Evolutionary conservation across 768 basidiomycete species (phyloP), one percentile per base, ranked within the genome.

Genomic region (Suillus subluteus): DNA sequence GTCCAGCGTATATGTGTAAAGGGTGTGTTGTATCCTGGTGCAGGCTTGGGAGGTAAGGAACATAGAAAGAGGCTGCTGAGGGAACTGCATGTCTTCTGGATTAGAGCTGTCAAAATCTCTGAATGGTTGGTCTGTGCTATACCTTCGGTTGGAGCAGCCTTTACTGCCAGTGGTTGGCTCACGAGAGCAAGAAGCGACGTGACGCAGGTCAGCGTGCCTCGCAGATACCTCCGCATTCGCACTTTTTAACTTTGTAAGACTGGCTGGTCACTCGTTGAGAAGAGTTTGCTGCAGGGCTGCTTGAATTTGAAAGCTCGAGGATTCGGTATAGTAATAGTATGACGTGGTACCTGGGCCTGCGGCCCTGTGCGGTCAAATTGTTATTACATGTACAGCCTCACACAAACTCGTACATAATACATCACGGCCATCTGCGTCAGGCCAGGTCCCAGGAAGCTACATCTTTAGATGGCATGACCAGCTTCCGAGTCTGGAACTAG

Each of bases 11-110:
- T 75, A 95, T 87, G 68, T 87, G 87, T n/a, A 96, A 77, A 15
- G 92, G 89, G 37, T 87, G 84, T 26, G 83, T 74, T n/a, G 82
- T 82, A 79, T 92, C 87, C 76, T 92, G 89, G 69, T 89, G 87
- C 30, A 96, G 82, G 68, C 87, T 89, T 23, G 95, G 95, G 59
- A 97, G 82, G 35, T 78, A 83, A 3, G 87, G 84, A 52, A 96
- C 91, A 71, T 92, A 95, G 79, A 95, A 95, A 0, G 91, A 92
- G 0, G 94, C 88, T 12, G 94, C 92, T 13, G 92, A 87, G 26
- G 91, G 91, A 52, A 86, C 91, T 93, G 65, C 3, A 40, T 1
- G 30, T 5, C 12, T 9, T n/a, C 30, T 43, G 41, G 13, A 58
- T 65, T 18, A 67, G 58, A 40, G 55, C 52, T n/a, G 38, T 62